Base-by-base conservation (phyloP, 2,329 filamentous ascomycete genomes). In the Colletotrichum nymphaeae region DNA sequence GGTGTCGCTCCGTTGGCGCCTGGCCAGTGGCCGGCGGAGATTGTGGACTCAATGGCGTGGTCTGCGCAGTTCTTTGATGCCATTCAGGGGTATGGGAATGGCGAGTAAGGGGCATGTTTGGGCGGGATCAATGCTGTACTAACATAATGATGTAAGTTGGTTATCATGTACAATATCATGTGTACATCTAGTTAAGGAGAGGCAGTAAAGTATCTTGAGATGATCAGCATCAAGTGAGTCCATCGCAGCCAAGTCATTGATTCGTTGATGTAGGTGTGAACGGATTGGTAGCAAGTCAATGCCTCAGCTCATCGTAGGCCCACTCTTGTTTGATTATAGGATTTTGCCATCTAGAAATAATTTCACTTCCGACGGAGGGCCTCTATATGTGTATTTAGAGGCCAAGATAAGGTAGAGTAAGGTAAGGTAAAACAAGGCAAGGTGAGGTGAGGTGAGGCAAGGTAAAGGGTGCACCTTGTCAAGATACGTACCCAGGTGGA, bases 11-110 rank as follows among this genome's bases (percentile, higher is more conserved):
- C 53, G 3, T 30, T 57, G n/a, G 69, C 56, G 4, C 46, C 64
- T 30, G 53, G 59, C 7, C 56, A 49, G 26, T 79, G 79, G 79
- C 78, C 78, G 6, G 74, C 76, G 4, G 78, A 79, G 59, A 76
- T 78, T 9, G 67, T 77, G 1, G 78, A 80, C 67, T 78, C 78
- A 1, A 78, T 80, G 78, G 74, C 75, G 30, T 80, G 79, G 79
- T 79, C 78, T 0, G 75, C 75, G 2, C 78, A 79, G 63, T 79
- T 80, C 46, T 76, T 79, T 49, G 42, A 49, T 49, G 42, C 42
- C 42, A 49, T 49, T 49, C 42, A 49, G 42, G 42, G 42, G 42
- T 22, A 49, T 22, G 42, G 42, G 7, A 49, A 49, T 22, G 42
- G 42, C 42, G 42, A 49, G 42, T 49, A 19, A 49, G 8, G 19